phyloP scores from a whole-genome alignment of 768 basidiomycete species.

The Suillus occidentalis region DNA sequence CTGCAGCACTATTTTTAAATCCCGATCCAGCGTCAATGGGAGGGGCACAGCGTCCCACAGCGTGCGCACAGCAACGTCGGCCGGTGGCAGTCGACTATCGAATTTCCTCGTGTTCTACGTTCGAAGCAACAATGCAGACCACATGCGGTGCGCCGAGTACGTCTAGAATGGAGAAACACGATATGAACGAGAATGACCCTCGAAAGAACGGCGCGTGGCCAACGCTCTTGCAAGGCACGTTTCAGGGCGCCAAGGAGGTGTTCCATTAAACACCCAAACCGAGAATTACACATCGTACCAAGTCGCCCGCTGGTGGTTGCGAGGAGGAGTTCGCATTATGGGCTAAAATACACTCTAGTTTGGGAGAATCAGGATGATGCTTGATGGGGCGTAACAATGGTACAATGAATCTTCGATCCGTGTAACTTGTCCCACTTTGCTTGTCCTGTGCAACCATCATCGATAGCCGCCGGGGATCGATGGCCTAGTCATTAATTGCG shows the following conservation, averaged over 20 bases:
- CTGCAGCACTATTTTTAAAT: neutral
- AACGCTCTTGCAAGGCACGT: constrained; percentile 1
- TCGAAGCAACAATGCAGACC: neutral
- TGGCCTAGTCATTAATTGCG: neutral
- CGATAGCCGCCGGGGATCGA: neutral
- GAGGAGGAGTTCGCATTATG: neutral
- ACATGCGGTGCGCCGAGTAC: neutral
- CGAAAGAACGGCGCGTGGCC: neutral
- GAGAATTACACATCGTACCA: neutral
- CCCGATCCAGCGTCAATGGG: neutral
- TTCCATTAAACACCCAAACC: neutral
- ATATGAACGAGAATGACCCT: neutral
- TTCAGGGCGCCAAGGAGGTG: neutral
- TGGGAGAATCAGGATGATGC: neutral
- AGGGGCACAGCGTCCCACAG: neutral
- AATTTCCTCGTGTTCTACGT: constrained; percentile 1
- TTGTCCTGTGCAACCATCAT: constrained; percentile 6
- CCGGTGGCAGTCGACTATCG: neutral
- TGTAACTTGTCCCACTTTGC: neutral
- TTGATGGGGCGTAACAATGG: neutral
- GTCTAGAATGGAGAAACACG: constrained; percentile 1
- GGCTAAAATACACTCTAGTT: neutral
- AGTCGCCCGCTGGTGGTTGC: neutral
- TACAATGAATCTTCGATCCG: neutral
- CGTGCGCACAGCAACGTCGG: neutral